Percentiles rank a stretch among this genome's conserved stretches.
Conservation (phyloP, 345 rosid genomes). For the Camelina hispida region DNA sequence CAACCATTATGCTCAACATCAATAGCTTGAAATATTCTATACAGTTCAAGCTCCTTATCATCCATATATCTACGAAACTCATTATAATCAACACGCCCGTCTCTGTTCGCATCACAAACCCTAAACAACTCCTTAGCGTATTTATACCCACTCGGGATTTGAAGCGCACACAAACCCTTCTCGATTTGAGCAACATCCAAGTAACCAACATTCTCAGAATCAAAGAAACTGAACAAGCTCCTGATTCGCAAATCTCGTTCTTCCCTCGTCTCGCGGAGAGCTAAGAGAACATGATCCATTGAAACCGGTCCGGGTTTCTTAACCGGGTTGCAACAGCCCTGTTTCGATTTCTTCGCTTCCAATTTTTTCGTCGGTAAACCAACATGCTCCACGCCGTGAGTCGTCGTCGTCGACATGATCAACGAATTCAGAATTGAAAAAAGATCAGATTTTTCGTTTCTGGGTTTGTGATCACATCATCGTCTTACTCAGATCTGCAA, state of each 20-base stretch:
- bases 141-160: conserved; percentile 68
- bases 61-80: conserved; percentile 82
- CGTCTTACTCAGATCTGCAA: conserved; percentile 23
- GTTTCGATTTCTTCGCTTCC: conserved; percentile 45
- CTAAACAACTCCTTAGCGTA: conserved; percentile 69
- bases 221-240: conserved; percentile 65
- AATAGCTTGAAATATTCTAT: conserved; percentile 71
- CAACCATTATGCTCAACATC: conserved; percentile 76
- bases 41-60: conserved; percentile 75
- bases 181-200: conserved; percentile 69
- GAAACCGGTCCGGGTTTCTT: conserved; percentile 58
- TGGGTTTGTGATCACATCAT: conserved; percentile 35
- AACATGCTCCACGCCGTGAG: conserved; percentile 57
- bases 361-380: conserved; percentile 50
- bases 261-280: conserved; percentile 67
- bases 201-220: conserved; percentile 52
- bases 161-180: conserved; percentile 60
- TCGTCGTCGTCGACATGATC: conserved; percentile 50
- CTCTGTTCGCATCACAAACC: conserved; percentile 68
- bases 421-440: neutral
- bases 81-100: conserved; percentile 67
- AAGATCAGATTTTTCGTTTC: conserved; percentile 6
- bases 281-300: conserved; percentile 72
- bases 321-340: conserved; percentile 51
- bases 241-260: conserved; percentile 64